These are phyloP conservation scores for Pichia kluyveri DNA, from an alignment of 805 yeast species.

Conservation along the genomic window DNA sequence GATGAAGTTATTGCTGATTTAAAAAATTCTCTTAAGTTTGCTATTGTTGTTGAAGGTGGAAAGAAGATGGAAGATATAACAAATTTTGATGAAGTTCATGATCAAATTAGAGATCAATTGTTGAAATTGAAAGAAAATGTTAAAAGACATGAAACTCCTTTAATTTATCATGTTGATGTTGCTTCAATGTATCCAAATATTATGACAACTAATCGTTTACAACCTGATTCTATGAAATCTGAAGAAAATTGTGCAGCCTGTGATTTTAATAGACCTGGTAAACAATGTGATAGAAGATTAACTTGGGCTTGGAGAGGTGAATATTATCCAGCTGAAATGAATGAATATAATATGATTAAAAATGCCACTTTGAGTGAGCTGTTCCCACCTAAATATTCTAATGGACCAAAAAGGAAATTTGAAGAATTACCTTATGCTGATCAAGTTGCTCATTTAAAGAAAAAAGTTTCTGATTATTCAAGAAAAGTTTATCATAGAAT, in stretches of 20 bases:
- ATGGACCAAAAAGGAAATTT: conserved; percentile 52
- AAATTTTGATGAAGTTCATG: conserved; percentile 69
- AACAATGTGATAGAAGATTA: conserved; percentile 80
- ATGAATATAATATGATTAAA: conserved; percentile 85
- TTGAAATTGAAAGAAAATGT: conserved; percentile 54
- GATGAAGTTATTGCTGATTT: conserved; percentile 71
- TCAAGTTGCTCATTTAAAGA: conserved; percentile 67
- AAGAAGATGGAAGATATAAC: conserved; percentile 66
- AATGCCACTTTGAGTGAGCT: conserved; percentile 72
- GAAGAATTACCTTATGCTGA: conserved; percentile 71
- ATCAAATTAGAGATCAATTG: conserved; percentile 45
- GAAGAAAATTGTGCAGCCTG: conserved; percentile 97
- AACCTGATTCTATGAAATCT: conserved; percentile 94
- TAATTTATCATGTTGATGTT: conserved; percentile 95
- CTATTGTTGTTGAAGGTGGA: conserved; percentile 73
- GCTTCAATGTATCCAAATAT: conserved; percentile 99
- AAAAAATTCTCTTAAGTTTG: conserved; percentile 69
- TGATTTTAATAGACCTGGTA: conserved; percentile 94
- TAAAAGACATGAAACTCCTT: conserved; percentile 64
- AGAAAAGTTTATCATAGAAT: conserved; percentile 76
- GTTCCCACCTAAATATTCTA: conserved; percentile 54
- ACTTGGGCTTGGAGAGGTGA: conserved; percentile 99
- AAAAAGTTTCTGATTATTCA: conserved; percentile 75
- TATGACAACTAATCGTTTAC: conserved; percentile 94
- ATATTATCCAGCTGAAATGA: conserved; percentile 80